Evolutionary conservation across 179 eudicot genomes (phyloP).

Genomic region (Camellia oleifera): DNA sequence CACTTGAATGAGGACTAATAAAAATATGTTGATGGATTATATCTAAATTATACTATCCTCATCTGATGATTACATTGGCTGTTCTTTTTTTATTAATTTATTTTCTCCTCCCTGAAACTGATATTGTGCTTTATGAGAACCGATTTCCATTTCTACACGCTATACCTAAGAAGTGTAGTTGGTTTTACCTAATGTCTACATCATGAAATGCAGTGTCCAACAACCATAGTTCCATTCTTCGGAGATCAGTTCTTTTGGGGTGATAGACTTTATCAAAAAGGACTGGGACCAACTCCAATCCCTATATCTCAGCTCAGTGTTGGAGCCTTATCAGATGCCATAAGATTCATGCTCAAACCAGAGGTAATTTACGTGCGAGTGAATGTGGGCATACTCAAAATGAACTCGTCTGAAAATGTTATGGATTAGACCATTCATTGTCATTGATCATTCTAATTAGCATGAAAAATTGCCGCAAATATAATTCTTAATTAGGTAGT

Average conservation of each 20-base stretch:
- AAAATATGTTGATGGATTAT: too few species aligned
- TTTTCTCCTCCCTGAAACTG: too few species aligned
- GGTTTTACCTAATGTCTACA: background rate
- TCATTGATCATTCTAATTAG: background rate
- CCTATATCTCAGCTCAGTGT: conserved; percentile 66
- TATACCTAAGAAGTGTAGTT: background rate
- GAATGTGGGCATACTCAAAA: background rate
- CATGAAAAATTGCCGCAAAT: background rate
- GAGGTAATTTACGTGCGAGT: conserved; percentile 45
- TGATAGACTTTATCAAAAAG: conserved; percentile 65
- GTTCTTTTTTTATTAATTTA: too few species aligned
- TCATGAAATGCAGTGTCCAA: conserved; percentile 72
- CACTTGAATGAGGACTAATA: too few species aligned
- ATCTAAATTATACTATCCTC: too few species aligned
- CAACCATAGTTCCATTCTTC: conserved; percentile 85
- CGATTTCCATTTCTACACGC: background rate
- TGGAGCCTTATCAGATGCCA: conserved; percentile 72
- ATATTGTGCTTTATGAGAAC: background rate
- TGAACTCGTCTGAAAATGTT: background rate
- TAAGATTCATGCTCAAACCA: conserved; percentile 80
- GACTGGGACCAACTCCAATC: conserved; percentile 87
- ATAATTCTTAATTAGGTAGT: background rate
- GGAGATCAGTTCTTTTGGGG: conserved; percentile 99
- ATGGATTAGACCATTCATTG: background rate
- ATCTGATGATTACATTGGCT: background rate